These are phyloP conservation scores for Penicillium daleae DNA, from an alignment of 495 filamentous ascomycete species.

Conservation along the genomic window DNA sequence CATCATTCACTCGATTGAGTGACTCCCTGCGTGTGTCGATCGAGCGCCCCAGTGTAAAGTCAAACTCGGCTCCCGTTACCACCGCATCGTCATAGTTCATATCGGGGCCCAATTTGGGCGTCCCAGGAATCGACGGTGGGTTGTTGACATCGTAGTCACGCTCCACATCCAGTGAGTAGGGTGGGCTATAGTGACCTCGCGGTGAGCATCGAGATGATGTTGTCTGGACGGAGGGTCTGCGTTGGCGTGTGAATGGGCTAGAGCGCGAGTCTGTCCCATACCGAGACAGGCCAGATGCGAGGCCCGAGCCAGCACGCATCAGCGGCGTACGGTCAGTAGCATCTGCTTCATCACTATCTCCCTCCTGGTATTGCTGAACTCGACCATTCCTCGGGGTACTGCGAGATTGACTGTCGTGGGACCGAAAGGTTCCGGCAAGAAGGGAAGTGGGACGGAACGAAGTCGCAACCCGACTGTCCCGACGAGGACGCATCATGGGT, in stretches of 20 bases:
- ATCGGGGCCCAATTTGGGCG: conserved; percentile 62
- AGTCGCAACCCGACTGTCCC: conserved; percentile 57
- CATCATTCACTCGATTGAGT: conserved; percentile 46
- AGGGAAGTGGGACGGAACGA: conserved; percentile 51
- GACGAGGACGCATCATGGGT: conserved; percentile 68
- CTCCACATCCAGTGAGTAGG: conserved; percentile 35
- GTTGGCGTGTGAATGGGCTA: conserved; percentile 34
- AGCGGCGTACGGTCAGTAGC: conserved; percentile 48
- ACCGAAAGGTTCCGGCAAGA: conserved; percentile 30
- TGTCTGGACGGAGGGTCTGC: conserved; percentile 36
- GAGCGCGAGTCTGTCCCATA: conserved; percentile 47
- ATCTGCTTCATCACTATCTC: conserved; percentile 57
- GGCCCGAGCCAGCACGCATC: conserved; percentile 35
- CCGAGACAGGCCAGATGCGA: conserved; percentile 27
- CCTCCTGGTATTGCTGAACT: conserved; percentile 31
- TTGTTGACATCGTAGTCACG: conserved; percentile 86
- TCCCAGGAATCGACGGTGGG: conserved; percentile 88
- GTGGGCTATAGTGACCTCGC: conserved; percentile 31
- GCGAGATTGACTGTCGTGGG: conserved; percentile 30
- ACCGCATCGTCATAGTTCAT: conserved; percentile 82
- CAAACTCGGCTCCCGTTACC: conserved; percentile 58
- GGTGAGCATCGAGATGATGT: conserved; percentile 42
- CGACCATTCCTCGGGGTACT: conserved; percentile 36
- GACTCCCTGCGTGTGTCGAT: conserved; percentile 43
- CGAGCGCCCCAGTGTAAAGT: conserved; percentile 35